Percentiles rank a stretch among this genome's conserved stretches.
phyloP scores from a whole-genome alignment of 2,329 filamentous ascomycete genomes.

The Aureobasidium namibiae region DNA sequence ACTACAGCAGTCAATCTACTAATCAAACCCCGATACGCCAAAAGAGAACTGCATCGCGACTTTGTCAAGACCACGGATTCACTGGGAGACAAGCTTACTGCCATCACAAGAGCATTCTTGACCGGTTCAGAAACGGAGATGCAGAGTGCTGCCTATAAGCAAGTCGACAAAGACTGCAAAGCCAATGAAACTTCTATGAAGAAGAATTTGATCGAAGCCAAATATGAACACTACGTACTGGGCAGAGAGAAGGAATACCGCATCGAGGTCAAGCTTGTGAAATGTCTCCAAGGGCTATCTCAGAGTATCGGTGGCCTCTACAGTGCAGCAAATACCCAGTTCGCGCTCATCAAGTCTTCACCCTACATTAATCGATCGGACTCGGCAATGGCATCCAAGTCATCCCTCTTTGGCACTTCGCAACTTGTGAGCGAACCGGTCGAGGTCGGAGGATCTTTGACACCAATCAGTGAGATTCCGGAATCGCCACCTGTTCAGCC shows the following conservation, averaged over 20 bases:
- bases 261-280: conserved; percentile 70
- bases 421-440: conserved; percentile 1
- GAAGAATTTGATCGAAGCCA: conserved; percentile 74
- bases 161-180: conserved; percentile 51
- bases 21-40: conserved; percentile 70
- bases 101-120: conserved; percentile 76
- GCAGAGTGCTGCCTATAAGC: conserved; percentile 56
- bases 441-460: neutral
- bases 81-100: conserved; percentile 70
- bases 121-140: conserved; percentile 75
- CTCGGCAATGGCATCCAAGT: conserved; percentile 1
- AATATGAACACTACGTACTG: conserved; percentile 76
- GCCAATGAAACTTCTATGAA: conserved; percentile 61
- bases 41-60: conserved; percentile 62
- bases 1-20: conserved; percentile 68
- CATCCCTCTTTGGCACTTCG: conserved; percentile 2
- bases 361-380: conserved; percentile 13
- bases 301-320: conserved; percentile 85
- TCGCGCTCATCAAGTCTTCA: conserved; percentile 66
- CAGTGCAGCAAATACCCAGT: conserved; percentile 84
- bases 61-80: conserved; percentile 66
- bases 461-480: conserved; percentile 11
- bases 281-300: conserved; percentile 74
- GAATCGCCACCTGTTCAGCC: neutral
- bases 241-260: conserved; percentile 73